These are phyloP conservation scores for Calendula officinalis DNA, from an alignment of 129 eudicot species.

Conservation along the genomic window DNA sequence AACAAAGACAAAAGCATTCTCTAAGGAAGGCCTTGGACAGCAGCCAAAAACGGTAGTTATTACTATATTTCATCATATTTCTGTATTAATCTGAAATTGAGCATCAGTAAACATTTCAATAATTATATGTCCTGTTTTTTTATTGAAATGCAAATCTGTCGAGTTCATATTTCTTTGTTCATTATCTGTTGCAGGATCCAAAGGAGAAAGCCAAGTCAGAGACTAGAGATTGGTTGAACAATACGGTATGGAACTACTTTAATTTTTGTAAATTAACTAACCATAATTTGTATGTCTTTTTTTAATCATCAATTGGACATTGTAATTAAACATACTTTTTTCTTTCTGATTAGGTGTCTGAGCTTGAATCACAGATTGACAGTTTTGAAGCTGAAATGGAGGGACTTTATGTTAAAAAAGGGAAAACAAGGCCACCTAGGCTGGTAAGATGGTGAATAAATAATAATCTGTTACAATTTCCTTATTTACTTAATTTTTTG, in stretches of 20 bases:
- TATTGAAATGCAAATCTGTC: background rate
- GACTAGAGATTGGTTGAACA: conserved; percentile 91
- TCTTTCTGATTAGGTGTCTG: conserved; percentile 58
- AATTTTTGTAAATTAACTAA: background rate
- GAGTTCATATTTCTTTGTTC: conserved; percentile 1
- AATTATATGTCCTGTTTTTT: background rate
- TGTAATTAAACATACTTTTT: conserved; percentile 5
- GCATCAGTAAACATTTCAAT: conserved; percentile 1
- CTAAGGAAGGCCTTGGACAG: conserved; percentile 80
- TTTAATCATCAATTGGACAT: conserved; percentile 8
- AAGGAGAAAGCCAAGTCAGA: conserved; percentile 84
- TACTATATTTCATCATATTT: conserved; percentile 14
- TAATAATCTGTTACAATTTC: conserved; percentile 1
- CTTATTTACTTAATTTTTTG: conserved; percentile 12
- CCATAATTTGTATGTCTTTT: background rate
- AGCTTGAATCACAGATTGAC: conserved; percentile 76
- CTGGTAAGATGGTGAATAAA: conserved; percentile 38
- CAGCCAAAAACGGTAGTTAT: conserved; percentile 72
- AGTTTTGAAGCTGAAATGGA: conserved; percentile 86
- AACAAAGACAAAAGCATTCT: conserved; percentile 82
- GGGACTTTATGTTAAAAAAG: conserved; percentile 72
- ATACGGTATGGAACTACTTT: conserved; percentile 50
- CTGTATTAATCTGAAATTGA: conserved; percentile 12
- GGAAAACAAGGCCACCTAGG: conserved; percentile 89
- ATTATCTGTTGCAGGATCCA: conserved; percentile 57